Evolutionary conservation across 345 rosid genomes (phyloP), one percentile per base, ranked within the genome.

Genomic region (Heritiera littoralis): DNA sequence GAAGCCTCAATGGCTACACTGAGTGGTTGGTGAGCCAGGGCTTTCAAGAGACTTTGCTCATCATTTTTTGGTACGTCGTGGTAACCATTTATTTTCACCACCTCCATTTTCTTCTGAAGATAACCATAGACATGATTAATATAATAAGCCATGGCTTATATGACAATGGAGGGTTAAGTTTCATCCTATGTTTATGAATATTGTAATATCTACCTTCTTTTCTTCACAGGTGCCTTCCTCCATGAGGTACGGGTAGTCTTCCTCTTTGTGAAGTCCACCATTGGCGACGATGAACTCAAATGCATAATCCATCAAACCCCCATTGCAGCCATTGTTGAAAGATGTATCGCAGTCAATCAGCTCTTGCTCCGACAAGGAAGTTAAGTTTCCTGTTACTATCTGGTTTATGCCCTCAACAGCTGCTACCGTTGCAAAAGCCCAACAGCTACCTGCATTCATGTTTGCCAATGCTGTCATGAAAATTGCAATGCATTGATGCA

Each of bases 371-470:
- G 89, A 89, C 43, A 89, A 81, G 1, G 92, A 79, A 14, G 90
- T 81, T 75, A 91, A 73, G 81, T 89, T 89, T 65, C 92, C 90
- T 0, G 89, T 86, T 1, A 89, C 90, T 5, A 88, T 89, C 83
- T 89, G 83, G 84, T 91, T 87, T 74, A 89, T 88, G 52, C 94
- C 91, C 68, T 91, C 94, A 1, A 91, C 88, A 0, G 94, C 88
- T 1, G 91, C 94, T n/a, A 89, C 91, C 0, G 91, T 88, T 3
- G 92, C 89, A 77, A 91, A 91, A 0, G 94, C 91, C 92, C 92
- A 88, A 30, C 91, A 89, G 77, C 92, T 91, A 45, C 91, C 91
- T 88, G 82, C 66, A 82, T 4, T 14, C 7, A 38, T 6, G 48
- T 14, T 38, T 3, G 18, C 10, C 64, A 65, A 18, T 18, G 13